Conservation (phyloP, 2,329 filamentous ascomycete genomes). For the Cryphonectria japonica region DNA sequence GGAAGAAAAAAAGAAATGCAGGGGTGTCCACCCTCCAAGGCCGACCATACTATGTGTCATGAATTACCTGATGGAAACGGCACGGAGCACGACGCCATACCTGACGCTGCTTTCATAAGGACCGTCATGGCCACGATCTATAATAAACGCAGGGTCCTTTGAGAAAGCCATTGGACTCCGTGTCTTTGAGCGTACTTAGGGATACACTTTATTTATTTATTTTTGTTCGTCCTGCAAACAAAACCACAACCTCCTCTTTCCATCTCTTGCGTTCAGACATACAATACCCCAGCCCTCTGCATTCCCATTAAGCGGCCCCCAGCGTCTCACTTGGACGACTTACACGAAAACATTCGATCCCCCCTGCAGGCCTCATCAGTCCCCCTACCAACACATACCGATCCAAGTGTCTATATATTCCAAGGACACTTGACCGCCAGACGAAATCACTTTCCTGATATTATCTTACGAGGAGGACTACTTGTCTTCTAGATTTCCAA, state of each 20-base stretch:
- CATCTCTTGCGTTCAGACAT: not conserved
- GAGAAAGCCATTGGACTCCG: not conserved
- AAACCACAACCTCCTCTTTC: conserved; percentile 8
- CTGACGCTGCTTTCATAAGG: conserved; percentile 26
- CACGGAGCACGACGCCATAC: conserved; percentile 9
- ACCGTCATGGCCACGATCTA: conserved; percentile 29
- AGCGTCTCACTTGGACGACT: conserved; percentile 11
- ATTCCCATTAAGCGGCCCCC: not conserved
- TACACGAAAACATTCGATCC: conserved; percentile 11
- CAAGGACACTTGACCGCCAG: not conserved
- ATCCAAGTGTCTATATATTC: not conserved
- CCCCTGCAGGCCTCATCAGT: not conserved
- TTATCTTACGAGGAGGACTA: too few species aligned
- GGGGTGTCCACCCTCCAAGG: conserved; percentile 4
- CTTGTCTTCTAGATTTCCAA: not conserved
- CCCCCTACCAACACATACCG: not conserved
- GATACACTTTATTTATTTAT: not conserved
- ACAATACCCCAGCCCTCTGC: conserved; percentile 10
- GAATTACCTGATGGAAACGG: conserved; percentile 35
- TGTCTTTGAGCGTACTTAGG: not conserved
- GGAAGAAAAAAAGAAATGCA: conserved; percentile 4
- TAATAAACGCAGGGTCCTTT: not conserved
- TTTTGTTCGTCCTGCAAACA: not conserved
- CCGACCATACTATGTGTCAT: conserved; percentile 33
- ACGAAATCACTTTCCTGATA: not conserved